Base-by-base conservation (phyloP, 2,329 filamentous ascomycete genomes). In the Aspergillus sp. region DNA sequence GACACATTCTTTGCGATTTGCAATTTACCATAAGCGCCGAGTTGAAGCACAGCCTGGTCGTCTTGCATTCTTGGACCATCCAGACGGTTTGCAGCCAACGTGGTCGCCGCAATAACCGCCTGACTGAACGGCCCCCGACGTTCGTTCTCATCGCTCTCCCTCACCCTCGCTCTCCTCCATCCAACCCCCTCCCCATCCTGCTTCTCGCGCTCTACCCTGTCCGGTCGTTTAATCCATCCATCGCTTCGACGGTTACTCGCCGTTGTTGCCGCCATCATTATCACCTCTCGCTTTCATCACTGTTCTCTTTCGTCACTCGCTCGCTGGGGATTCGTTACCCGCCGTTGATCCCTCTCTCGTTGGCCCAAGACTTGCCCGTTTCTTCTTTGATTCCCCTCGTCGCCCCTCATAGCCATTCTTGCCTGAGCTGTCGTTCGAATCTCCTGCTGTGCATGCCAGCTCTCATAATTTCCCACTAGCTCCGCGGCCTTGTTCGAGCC, bases 201-300 rank as follows among this genome's bases (percentile, higher is more conserved):
- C 45, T 38, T 22, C 48, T 49, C 42, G n/a, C 26, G 32, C 48
- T 43, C 38, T 22, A n/a, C 24, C 26, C 30, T 4, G 18, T 42
- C 39, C 54, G 22, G 24, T 58, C 56, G 56, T 58, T 58, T 49
- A 45, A 44, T 50, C 39, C 42, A 52, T 52, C 54, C 42, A 44
- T 52, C 42, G 51, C 51, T 45, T 44, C 47, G 47, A 54, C 34
- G 44, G 15, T 47, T 20, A 24, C 22, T 53, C 44, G 42, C 48
- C 54, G 56, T 50, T 39, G 50, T 50, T 30, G 41, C 47, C 39
- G 56, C 45, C 49, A 17, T 53, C 48, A 38, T 38, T 43, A 3
- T 30, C 18, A 41, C 48, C n/a, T 49, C 12, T 32, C 22, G 34
- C 20, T 24, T 30, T 36, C 42, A 20, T 26, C 30, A 9, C 34